A percentile compares a stretch with the other conserved stretches of the same genome.
phyloP scores from a whole-genome alignment of 2,329 filamentous ascomycete genomes.

The Talaromyces sp. region DNA sequence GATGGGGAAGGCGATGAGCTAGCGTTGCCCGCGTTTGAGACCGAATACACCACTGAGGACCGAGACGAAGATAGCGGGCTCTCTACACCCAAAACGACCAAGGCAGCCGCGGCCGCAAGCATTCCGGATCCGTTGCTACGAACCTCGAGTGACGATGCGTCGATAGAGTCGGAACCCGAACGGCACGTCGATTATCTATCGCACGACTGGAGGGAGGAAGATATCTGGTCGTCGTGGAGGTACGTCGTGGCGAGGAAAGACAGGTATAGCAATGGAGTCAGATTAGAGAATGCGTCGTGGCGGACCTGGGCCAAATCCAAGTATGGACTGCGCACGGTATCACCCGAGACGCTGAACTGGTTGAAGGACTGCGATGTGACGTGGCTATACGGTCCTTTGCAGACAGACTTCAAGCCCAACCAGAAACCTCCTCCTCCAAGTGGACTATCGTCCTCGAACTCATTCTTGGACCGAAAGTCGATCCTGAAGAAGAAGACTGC shows the following conservation, averaged over 20 bases:
- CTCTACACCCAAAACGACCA: background rate
- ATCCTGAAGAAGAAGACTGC: conserved; percentile 96
- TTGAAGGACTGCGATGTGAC: conserved; percentile 96
- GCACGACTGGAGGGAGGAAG: conserved; percentile 89
- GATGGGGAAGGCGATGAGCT: conserved; percentile 37
- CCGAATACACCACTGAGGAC: conserved; percentile 27
- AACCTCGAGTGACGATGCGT: conserved; percentile 62
- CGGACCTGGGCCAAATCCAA: conserved; percentile 93
- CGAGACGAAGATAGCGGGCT: conserved; percentile 1
- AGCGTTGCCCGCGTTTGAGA: conserved; percentile 43
- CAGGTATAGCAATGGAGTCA: conserved; percentile 73
- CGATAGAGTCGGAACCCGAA: conserved; percentile 69
- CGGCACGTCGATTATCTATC: conserved; percentile 94
- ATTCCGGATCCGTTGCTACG: conserved; percentile 3
- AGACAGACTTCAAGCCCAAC: conserved; percentile 61
- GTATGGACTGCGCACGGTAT: conserved; percentile 79
- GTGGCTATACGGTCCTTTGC: conserved; percentile 92
- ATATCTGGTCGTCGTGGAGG: conserved; percentile 96
- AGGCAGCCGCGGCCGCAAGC: background rate
- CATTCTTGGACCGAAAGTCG: conserved; percentile 74
- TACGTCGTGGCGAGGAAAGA: conserved; percentile 79
- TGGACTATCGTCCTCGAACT: conserved; percentile 58
- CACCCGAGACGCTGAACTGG: conserved; percentile 92
- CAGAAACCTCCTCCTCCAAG: conserved; percentile 51
- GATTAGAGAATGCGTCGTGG: conserved; percentile 95